phyloP scores from a whole-genome alignment of 805 yeast genomes.

The Metschnikowia lachancei region DNA sequence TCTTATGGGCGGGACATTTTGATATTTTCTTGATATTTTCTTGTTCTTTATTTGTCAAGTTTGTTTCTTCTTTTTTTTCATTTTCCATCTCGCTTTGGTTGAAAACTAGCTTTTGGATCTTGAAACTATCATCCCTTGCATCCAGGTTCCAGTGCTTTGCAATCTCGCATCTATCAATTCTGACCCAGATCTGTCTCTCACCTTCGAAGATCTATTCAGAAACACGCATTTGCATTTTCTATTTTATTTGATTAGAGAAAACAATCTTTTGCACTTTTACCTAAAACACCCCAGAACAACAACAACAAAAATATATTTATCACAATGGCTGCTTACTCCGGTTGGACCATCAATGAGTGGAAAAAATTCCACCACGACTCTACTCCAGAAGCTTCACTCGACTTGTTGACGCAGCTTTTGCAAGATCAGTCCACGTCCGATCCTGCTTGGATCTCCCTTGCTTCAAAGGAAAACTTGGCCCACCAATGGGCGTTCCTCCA shows the following conservation, averaged over 20 bases:
- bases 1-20: too few species aligned
- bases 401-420: constrained; percentile 45
- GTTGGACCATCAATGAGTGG: constrained; percentile 88
- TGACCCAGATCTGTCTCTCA: constrained; percentile 3
- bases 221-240: too few species aligned
- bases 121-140: not conserved
- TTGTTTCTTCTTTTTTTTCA: too few species aligned
- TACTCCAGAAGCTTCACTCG: constrained; percentile 60
- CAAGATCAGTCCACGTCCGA: constrained; percentile 56
- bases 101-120: not conserved
- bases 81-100: not conserved
- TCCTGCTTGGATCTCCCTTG: constrained; percentile 91
- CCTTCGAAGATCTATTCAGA: constrained; percentile 9
- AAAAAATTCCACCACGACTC: constrained; percentile 58
- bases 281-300: too few species aligned
- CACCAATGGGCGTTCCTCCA: constrained; percentile 81
- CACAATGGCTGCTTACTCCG: constrained; percentile 27
- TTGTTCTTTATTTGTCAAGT: too few species aligned
- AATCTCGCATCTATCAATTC: constrained; percentile 1
- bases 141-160: not conserved
- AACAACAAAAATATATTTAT: not conserved
- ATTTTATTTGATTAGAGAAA: not conserved
- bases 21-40: too few species aligned
- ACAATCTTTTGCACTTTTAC: too few species aligned
- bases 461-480: constrained; percentile 54